phyloP scores from a whole-genome alignment of 2,329 filamentous ascomycete genomes.

The Pseudogymnoascus sp. region DNA sequence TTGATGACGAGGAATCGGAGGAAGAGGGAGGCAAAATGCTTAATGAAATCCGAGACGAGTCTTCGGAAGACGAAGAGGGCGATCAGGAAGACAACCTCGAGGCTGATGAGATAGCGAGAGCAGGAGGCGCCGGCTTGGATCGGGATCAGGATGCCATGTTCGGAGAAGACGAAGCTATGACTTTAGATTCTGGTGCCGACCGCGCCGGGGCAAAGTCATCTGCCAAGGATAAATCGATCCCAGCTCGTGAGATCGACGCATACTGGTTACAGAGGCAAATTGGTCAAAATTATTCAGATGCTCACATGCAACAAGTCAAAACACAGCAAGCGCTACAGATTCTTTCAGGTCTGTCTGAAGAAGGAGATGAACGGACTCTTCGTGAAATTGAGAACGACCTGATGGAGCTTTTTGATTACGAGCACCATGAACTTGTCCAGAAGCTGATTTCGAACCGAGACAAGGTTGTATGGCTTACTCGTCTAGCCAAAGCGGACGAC shows the following conservation, averaged over 20 bases:
- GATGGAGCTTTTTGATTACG: conserved; percentile 97
- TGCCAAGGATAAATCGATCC: conserved; percentile 52
- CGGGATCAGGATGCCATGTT: conserved; percentile 42
- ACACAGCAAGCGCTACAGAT: conserved; percentile 76
- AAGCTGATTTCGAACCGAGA: conserved; percentile 87
- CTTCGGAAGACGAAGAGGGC: conserved; percentile 69
- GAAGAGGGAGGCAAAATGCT: conserved; percentile 71
- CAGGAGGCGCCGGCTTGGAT: conserved; percentile 40
- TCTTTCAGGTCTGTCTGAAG: conserved; percentile 66
- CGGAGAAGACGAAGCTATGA: conserved; percentile 65
- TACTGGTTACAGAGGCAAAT: conserved; percentile 96
- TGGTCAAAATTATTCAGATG: conserved; percentile 78
- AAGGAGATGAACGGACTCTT: conserved; percentile 74
- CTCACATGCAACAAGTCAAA: conserved; percentile 89
- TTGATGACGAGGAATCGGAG: conserved; percentile 82
- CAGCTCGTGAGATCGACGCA: conserved; percentile 86
- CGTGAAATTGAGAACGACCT: conserved; percentile 96
- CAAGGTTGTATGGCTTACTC: conserved; percentile 92
- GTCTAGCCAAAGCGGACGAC: conserved; percentile 73
- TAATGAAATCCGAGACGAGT: conserved; percentile 81
- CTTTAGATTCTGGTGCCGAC: conserved; percentile 62
- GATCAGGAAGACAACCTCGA: conserved; percentile 52
- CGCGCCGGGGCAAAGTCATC: conserved; percentile 38
- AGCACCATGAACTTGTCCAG: conserved; percentile 85
- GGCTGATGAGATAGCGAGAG: conserved; percentile 40